Evolutionary conservation across 1,139 yeast species (phyloP), one percentile per base, ranked within the genome.

Genomic region (Suhomyces terraborum): DNA sequence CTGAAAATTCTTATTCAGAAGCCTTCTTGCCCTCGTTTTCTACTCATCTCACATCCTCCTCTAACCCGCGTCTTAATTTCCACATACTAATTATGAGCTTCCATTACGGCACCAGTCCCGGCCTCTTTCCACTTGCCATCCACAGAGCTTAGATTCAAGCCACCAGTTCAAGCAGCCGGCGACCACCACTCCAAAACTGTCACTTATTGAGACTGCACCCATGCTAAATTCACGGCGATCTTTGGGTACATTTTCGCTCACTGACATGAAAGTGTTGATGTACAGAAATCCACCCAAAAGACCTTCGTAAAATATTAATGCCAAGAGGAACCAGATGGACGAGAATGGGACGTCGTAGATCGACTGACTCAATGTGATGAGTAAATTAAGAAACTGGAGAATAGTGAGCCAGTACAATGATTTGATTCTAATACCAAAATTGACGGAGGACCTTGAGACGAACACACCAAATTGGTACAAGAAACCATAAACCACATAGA

Each of bases 151-250:
- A 6, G 84, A 80, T 53, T 93, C 98, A 8, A 91, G 63, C 75
- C 80, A 75, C 67, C 86, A 69, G 32, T 88, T 89, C 4, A 88
- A 59, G 10, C 81, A 56, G 0, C 96, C 97, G 1, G 97, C 95
- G 1, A 85, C 33, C 4, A 88, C 86, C 22, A 91, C 80, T 0
- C 98, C 98, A 17, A 86, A 80, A 10, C 95, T 84, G 59, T 93
- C 98, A 48, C 96, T 88, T 45, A 91, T 80, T 0, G 96, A 89
- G 0, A 89, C 96, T n/a, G 95, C 80, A 1, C 97, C 98, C 78
- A 93, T 77, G 6, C 94, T 82, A 58, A 91, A 89, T 57, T 93
- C 98, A 40, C 96, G 71, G 43, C 80, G 78, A 1, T 65, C 52
- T 12, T 66, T 58, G 0, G 78, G 66, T 0, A 81, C 73, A 1